These are phyloP conservation scores for Protomyces inouyei DNA, from an alignment of 1,139 yeast species.

Conservation along the genomic window DNA sequence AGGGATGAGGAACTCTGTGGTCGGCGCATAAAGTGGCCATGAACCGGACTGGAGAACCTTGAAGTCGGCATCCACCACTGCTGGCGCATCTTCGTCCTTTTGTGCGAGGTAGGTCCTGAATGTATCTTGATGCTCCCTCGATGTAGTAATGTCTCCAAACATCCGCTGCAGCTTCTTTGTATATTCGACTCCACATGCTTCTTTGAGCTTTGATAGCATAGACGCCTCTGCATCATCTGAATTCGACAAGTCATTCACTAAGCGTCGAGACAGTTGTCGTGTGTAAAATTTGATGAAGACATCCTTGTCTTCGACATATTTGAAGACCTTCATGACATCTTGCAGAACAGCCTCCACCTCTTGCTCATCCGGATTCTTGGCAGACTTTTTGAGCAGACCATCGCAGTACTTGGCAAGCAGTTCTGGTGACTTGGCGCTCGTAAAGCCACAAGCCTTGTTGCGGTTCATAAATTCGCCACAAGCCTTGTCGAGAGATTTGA, in stretches of 20 bases:
- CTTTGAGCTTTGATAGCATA: slow-evolving; percentile 79
- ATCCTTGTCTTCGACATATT: slow-evolving; percentile 88
- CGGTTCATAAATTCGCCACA: slow-evolving; percentile 79
- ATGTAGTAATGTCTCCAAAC: slow-evolving; percentile 91
- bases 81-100: slow-evolving; percentile 38
- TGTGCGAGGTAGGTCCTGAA: slow-evolving; percentile 51
- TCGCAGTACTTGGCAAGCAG: slow-evolving; percentile 81
- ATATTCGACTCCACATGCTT: slow-evolving; percentile 86
- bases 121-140: slow-evolving; percentile 66
- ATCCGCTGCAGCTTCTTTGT: slow-evolving; percentile 90
- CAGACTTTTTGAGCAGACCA: slow-evolving; percentile 67
- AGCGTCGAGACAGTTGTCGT: slow-evolving; percentile 78
- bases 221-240: slow-evolving; percentile 81
- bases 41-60: slow-evolving; percentile 77
- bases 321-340: slow-evolving; percentile 81
- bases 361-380: slow-evolving; percentile 59
- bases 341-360: slow-evolving; percentile 66
- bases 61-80: slow-evolving; percentile 57
- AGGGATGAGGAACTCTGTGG: slow-evolving; percentile 54
- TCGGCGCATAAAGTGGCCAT: slow-evolving; percentile 72
- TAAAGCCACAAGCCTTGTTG: slow-evolving; percentile 69
- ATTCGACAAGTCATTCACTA: slow-evolving; percentile 77
- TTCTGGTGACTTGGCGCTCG: slow-evolving; percentile 75
- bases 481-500: slow-evolving; percentile 78
- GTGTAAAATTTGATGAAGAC: slow-evolving; percentile 92